phyloP scores from a whole-genome alignment of 2,329 filamentous ascomycete genomes.

The Penicillium sp. region DNA sequence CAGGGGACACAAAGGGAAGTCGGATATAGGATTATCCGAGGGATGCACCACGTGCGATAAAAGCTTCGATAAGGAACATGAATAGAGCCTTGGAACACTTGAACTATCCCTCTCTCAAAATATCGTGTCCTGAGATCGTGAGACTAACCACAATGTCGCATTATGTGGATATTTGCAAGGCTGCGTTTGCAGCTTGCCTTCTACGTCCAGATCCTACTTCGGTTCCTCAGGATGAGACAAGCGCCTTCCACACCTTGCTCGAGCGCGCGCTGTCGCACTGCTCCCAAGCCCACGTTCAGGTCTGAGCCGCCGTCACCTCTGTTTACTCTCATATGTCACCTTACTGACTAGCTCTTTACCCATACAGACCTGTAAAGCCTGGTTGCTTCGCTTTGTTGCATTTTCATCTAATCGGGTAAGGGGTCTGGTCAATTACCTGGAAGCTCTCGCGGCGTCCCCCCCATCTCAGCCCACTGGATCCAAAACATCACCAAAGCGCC shows the following conservation, averaged over 20 bases:
- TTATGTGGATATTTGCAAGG: constrained; percentile 69
- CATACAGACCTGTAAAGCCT: constrained; percentile 77
- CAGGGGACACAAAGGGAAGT: too few relatives aligned
- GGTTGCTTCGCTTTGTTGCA: constrained; percentile 72
- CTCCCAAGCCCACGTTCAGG: constrained; percentile 81
- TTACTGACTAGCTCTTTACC: constrained; percentile 35
- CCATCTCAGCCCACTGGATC: constrained; percentile 26
- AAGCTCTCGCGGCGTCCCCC: constrained; percentile 62
- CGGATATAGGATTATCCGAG: too few relatives aligned
- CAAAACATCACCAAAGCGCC: constrained; percentile 60
- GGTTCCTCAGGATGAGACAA: constrained; percentile 66
- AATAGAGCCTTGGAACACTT: too few relatives aligned
- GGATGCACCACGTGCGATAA: not conserved
- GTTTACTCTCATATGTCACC: constrained; percentile 18
- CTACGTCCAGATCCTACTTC: constrained; percentile 71
- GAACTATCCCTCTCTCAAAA: not conserved
- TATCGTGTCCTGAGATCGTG: not conserved
- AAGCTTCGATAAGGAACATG: not conserved
- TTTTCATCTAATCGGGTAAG: constrained; percentile 64
- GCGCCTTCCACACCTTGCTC: constrained; percentile 65
- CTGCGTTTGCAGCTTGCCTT: constrained; percentile 70
- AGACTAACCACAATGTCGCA: not conserved
- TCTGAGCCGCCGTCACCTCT: constrained; percentile 56
- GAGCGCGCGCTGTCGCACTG: constrained; percentile 66
- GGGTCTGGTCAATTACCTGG: constrained; percentile 73